phyloP scores from a whole-genome alignment of 179 eudicot species.

The Silene coronaria region DNA sequence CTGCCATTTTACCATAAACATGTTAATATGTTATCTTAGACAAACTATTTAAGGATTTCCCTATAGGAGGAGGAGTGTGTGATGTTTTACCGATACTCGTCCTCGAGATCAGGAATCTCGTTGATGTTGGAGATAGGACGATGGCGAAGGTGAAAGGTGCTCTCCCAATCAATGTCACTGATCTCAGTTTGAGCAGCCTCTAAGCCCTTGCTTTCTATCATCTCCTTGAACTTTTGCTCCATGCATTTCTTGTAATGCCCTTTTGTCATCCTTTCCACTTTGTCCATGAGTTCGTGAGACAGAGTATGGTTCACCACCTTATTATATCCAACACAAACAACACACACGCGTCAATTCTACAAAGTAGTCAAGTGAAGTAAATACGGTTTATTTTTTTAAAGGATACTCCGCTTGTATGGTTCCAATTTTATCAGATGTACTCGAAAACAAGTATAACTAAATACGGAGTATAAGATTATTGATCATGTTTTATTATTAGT shows the following conservation, averaged over 20 bases:
- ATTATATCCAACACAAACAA: background rate
- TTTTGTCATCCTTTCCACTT: slow-evolving; percentile 59
- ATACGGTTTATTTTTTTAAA: background rate
- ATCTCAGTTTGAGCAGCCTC: slow-evolving; percentile 41
- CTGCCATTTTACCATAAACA: slow-evolving; percentile 17
- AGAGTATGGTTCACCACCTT: slow-evolving; percentile 66
- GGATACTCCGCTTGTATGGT: background rate
- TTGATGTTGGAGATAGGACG: slow-evolving; percentile 49
- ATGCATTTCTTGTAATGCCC: slow-evolving; percentile 61
- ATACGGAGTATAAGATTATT: no score
- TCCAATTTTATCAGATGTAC: background rate
- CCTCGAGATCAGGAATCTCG: slow-evolving; percentile 52
- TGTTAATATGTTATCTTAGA: no score
- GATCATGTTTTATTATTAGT: background rate
- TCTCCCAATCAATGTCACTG: slow-evolving; percentile 52
- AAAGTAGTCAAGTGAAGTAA: no score
- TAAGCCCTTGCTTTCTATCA: slow-evolving; percentile 42
- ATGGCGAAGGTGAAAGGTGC: slow-evolving; percentile 54
- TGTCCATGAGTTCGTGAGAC: slow-evolving; percentile 53
- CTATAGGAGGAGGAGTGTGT: background rate
- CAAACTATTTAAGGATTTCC: no score
- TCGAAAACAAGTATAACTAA: background rate
- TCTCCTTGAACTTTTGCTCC: slow-evolving; percentile 61
- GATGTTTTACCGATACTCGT: slow-evolving; percentile 38
- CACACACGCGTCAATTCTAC: background rate